Conservation (phyloP, 2,329 filamentous ascomycete species). For the Fusarium virguliforme region DNA sequence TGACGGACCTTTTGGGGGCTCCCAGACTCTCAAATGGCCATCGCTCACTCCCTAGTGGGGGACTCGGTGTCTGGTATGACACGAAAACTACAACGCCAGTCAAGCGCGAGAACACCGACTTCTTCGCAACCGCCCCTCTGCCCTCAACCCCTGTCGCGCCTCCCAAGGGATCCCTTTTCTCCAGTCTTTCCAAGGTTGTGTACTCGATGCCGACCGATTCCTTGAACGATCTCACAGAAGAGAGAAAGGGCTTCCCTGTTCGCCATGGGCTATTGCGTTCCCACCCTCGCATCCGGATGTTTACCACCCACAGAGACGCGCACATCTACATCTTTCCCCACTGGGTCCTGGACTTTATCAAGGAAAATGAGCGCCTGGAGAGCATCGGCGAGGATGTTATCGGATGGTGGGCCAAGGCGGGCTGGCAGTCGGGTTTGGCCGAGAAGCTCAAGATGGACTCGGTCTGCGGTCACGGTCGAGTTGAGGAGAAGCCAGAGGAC, state of each 20-base stretch:
- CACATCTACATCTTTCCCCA: conserved; percentile 95
- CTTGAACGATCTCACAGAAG: conserved; percentile 85
- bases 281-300: conserved; percentile 83
- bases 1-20: conserved; percentile 73
- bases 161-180: conserved; percentile 74
- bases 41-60: conserved; percentile 74
- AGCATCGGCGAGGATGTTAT: conserved; percentile 93
- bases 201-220: conserved; percentile 91
- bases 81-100: conserved; percentile 82
- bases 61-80: conserved; percentile 91
- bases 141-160: conserved; percentile 64
- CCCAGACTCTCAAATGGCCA: conserved; percentile 57
- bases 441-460: conserved; percentile 82
- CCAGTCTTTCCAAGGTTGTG: conserved; percentile 83
- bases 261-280: conserved; percentile 82
- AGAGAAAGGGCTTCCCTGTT: conserved; percentile 80
- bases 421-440: conserved; percentile 87
- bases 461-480: conserved; percentile 65
- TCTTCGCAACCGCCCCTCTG: conserved; percentile 84
- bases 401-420: conserved; percentile 95
- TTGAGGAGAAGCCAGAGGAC: conserved; percentile 59
- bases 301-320: conserved; percentile 88
- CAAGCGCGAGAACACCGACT: conserved; percentile 94
- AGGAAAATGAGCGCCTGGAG: conserved; percentile 84
- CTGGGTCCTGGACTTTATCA: conserved; percentile 90